A percentile compares a stretch with the other conserved stretches of the same genome.
Conservation (phyloP, 2,329 filamentous ascomycete species). For the Calonectria fujianensis region DNA sequence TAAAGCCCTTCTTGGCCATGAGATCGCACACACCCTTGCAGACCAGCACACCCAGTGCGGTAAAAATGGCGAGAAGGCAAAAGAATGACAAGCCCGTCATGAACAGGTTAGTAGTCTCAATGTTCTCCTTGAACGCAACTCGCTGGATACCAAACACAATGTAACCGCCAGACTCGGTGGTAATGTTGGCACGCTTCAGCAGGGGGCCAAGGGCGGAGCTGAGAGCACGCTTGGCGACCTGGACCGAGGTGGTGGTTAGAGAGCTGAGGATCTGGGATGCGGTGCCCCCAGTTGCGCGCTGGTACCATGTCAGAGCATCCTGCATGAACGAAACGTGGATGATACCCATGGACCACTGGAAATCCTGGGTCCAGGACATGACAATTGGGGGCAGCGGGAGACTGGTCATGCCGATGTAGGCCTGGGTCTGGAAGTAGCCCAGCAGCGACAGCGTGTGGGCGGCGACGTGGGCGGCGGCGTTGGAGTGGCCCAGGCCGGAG, state of each 20-base stretch:
- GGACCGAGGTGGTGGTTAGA: constrained; percentile 84
- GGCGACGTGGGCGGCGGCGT: constrained; percentile 94
- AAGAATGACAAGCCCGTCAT: constrained; percentile 94
- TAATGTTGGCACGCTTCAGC: constrained; percentile 73
- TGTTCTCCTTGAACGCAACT: constrained; percentile 89
- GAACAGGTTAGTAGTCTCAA: constrained; percentile 94
- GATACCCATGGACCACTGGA: constrained; percentile 98
- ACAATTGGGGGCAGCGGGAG: constrained; percentile 91
- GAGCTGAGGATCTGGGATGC: constrained; percentile 86
- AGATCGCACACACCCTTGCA: constrained; percentile 90
- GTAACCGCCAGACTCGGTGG: constrained; percentile 73
- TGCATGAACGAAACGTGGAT: constrained; percentile 91
- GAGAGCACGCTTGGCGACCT: constrained; percentile 81
- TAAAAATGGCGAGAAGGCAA: constrained; percentile 85
- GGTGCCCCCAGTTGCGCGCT: constrained; percentile 91
- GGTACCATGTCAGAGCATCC: constrained; percentile 94
- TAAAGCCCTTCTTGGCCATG: constrained; percentile 82
- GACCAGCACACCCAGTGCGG: constrained; percentile 81
- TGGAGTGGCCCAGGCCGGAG: constrained; percentile 92
- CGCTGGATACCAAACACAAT: constrained; percentile 89
- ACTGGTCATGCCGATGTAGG: constrained; percentile 89
- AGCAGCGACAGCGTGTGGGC: constrained; percentile 94
- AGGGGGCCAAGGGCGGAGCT: constrained; percentile 72
- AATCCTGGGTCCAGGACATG: constrained; percentile 95
- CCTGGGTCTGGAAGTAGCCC: constrained; percentile 94